Conservation (phyloP, 352 stramenopile species). For the Phytopythium montanum region DNA sequence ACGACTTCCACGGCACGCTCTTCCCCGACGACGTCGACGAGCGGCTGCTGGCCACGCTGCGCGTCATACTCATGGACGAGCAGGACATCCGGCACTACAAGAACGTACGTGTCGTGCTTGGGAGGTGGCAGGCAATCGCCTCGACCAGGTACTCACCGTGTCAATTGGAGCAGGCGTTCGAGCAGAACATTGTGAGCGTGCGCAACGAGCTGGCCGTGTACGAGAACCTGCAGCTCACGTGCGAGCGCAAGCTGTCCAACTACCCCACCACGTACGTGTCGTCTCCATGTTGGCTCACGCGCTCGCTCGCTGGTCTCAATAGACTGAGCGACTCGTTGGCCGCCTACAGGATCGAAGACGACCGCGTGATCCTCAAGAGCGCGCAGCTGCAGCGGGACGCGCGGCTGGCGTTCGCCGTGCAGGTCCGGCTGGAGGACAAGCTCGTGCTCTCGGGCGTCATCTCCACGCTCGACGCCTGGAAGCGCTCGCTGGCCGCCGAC, state of each 20-base stretch:
- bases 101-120: conserved; percentile 21
- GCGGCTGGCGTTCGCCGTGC: conserved; percentile 29
- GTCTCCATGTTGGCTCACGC: too few species aligned
- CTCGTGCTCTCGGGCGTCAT: conserved; percentile 34
- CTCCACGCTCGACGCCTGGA: conserved; percentile 38
- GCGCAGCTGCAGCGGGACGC: conserved; percentile 15
- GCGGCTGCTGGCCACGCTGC: conserved; percentile 50
- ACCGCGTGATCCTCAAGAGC: conserved; percentile 26
- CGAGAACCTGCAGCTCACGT: conserved; percentile 38
- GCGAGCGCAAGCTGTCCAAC: conserved; percentile 34
- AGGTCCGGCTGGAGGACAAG: conserved; percentile 50
- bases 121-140: too few species aligned
- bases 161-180: conserved; percentile 26
- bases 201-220: conserved; percentile 60
- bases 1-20: conserved; percentile 69
- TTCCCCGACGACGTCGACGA: conserved; percentile 50
- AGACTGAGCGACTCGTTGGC: not conserved
- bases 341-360: conserved; percentile 35
- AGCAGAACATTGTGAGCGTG: conserved; percentile 31
- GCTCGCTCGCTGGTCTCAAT: too few species aligned
- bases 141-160: too few species aligned
- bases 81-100: conserved; percentile 47
- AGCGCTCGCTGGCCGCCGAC: conserved; percentile 20
- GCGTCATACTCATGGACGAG: conserved; percentile 53
- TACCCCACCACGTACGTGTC: conserved; percentile 42